A percentile compares a stretch with the other conserved stretches of the same genome.
These are phyloP conservation scores for Helenozyma baotianmanensis DNA, from an alignment of 805 yeast genomes.

Conservation along the genomic window DNA sequence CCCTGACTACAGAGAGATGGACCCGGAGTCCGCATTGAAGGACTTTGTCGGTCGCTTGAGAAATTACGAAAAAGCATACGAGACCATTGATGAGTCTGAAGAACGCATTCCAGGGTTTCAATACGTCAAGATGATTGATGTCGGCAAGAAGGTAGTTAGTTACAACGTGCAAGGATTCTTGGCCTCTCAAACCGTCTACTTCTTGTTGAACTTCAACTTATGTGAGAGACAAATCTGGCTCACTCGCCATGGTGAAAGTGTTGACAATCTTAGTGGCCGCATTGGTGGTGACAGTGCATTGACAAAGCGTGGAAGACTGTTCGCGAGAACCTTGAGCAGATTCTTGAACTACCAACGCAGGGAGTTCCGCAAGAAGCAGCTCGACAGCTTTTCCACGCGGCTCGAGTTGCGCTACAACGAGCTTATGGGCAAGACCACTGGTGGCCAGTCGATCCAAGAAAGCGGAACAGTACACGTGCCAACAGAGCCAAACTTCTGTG, in stretches of 20 bases:
- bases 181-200: constrained; percentile 90
- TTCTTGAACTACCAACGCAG: constrained; percentile 70
- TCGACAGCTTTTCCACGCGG: constrained; percentile 47
- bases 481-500: constrained; percentile 72
- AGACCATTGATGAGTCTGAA: constrained; percentile 80
- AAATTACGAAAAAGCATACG: constrained; percentile 86
- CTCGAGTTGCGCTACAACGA: constrained; percentile 40
- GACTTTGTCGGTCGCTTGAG: constrained; percentile 76
- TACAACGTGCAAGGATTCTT: constrained; percentile 82
- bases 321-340: constrained; percentile 64
- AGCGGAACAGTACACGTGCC: constrained; percentile 29
- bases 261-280: constrained; percentile 76
- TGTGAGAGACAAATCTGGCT: constrained; percentile 91
- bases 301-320: constrained; percentile 73
- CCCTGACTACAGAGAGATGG: constrained; percentile 87
- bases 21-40: constrained; percentile 67
- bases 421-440: constrained; percentile 22
- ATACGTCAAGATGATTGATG: constrained; percentile 93
- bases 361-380: constrained; percentile 61
- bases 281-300: constrained; percentile 90
- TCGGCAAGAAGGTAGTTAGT: constrained; percentile 89
- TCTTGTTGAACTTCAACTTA: constrained; percentile 76
- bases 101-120: constrained; percentile 64
- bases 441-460: constrained; percentile 8
- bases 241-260: constrained; percentile 90